Conservation (phyloP, 345 rosid species). For the Arabidopsis suecica region DNA sequence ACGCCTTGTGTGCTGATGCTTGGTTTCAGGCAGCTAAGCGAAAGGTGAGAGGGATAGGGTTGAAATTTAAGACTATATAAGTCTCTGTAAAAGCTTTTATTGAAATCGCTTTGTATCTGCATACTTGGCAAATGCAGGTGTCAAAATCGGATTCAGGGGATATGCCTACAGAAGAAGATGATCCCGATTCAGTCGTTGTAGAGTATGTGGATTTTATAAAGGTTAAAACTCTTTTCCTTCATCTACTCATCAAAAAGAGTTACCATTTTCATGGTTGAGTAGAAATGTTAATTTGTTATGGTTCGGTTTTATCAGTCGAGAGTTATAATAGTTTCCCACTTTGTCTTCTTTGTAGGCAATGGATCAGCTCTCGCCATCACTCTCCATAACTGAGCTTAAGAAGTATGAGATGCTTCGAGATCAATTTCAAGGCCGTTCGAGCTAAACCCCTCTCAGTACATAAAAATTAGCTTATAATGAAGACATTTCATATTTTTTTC, state of each 20-base stretch:
- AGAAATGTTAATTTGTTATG: neutral
- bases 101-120: conserved; percentile 1
- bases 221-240: conserved; percentile 52
- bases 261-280: neutral
- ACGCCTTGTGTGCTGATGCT: conserved; percentile 98
- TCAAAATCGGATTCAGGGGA: conserved; percentile 53
- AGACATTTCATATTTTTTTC: too few relatives aligned
- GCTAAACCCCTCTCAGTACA: conserved; percentile 17
- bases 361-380: conserved; percentile 86
- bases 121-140: conserved; percentile 53
- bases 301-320: conserved; percentile 5
- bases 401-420: conserved; percentile 81
- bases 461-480: neutral
- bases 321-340: neutral
- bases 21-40: conserved; percentile 99
- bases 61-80: neutral
- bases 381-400: conserved; percentile 84
- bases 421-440: conserved; percentile 67
- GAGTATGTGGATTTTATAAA: conserved; percentile 72
- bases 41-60: conserved; percentile 54
- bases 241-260: conserved; percentile 8
- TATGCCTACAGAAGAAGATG: conserved; percentile 45
- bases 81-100: conserved; percentile 17
- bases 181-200: conserved; percentile 71
- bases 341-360: conserved; percentile 57